Evolutionary conservation across 1,284 basidiomycete species (phyloP), one percentile per base, ranked within the genome.

Genomic region (Apiotrichum laibachii): DNA sequence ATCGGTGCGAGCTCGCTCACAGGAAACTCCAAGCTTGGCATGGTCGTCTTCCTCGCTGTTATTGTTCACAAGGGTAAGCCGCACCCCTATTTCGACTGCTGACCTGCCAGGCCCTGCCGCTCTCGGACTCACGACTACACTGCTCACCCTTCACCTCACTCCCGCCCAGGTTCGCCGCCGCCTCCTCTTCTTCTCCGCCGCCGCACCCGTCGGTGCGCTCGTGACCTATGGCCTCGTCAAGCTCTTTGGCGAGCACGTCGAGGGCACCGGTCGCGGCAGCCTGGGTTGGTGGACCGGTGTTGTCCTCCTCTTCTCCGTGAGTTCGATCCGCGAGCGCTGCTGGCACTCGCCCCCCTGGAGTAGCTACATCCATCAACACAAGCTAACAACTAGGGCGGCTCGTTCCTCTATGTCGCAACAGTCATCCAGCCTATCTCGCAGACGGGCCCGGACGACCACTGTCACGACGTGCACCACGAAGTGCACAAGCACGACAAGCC

Each of bases 381-480:
- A 4, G 37, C 37, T 37, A 11, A 57, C 55, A 5, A 42, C 45
- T 63, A 92, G 91, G 94, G 91, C 42, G 93, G 93, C 16, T 92
- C 91, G 1, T 97, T 97, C 77, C 80, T 97, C 34, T 97, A 94
- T 72, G 93, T 97, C 37, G 92, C 93, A 0, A 94, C 93, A 2
- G 88, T 92, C 39, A 81, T 93, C 26, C 89, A 91, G 72, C 85
- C 88, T 4, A 81, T 88, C 3, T 66, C n/a, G 61, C 61, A 33
- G 57, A 18, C 52, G 45, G 49, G 66, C 51, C 60, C 59, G 19
- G 60, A 62, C 47, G 57, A 67, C 55, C 61, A 63, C 58, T 59
- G 58, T 42, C 61, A 63, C 53, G 47, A 59, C 45, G 49, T 54
- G 10, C 57, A 61, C 47, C 59, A 62, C 34, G 75, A 67, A 42